Conservation (phyloP, 2,329 filamentous ascomycete species). For the Colletotrichum trifolii region DNA sequence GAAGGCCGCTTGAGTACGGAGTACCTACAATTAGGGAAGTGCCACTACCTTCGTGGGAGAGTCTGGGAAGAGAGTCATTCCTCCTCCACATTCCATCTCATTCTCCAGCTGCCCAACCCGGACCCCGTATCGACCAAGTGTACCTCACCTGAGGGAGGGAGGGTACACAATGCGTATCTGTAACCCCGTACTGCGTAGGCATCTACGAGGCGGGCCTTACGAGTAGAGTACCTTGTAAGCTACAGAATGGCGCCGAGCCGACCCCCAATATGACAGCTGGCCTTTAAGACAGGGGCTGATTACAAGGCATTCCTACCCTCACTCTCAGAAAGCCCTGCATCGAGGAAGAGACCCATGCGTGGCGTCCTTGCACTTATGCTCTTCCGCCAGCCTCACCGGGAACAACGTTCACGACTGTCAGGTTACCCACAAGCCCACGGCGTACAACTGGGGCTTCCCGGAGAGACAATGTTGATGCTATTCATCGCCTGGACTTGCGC, state of each 20-base stretch:
- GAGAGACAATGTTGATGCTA: not conserved
- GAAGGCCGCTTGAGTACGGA: slow-evolving; percentile 24
- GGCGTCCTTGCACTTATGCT: slow-evolving; percentile 23
- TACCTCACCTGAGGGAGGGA: too few relatives aligned
- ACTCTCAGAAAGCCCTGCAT: too few relatives aligned
- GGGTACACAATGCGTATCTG: too few relatives aligned
- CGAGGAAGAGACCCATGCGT: not conserved
- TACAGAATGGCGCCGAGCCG: not conserved
- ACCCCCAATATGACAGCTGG: slow-evolving; percentile 11
- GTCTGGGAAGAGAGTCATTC: not conserved
- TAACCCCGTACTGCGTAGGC: too few relatives aligned
- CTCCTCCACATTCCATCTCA: not conserved
- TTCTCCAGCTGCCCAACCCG: slow-evolving; percentile 5
- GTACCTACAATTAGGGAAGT: slow-evolving; percentile 10
- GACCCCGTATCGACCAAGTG: too few relatives aligned
- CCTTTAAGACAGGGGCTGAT: slow-evolving; percentile 21
- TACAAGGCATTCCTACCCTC: slow-evolving; percentile 9
- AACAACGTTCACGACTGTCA: too few relatives aligned
- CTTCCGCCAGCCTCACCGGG: slow-evolving; percentile 14
- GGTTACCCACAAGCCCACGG: too few relatives aligned
- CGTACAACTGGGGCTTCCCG: not conserved
- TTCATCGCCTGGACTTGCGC: slow-evolving; percentile 1
- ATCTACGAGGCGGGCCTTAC: too few relatives aligned
- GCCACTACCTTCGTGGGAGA: not conserved
- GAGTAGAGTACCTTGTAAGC: too few relatives aligned